phyloP scores from a whole-genome alignment of 345 rosid species.

The Pistacia atlantica region DNA sequence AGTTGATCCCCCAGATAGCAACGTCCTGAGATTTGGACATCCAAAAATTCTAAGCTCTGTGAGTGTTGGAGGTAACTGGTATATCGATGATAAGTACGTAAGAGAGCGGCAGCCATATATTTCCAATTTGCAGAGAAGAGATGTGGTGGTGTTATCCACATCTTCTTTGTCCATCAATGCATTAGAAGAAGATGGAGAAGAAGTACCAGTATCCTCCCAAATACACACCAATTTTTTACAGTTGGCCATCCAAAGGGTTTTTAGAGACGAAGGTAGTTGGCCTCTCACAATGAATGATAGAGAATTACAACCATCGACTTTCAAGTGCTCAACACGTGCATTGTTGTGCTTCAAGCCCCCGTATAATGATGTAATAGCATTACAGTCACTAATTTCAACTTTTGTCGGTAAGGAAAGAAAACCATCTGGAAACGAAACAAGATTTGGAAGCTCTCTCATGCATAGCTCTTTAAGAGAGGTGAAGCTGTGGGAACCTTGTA shows the following conservation, averaged over 20 bases:
- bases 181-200: neutral
- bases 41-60: neutral
- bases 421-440: too few species aligned
- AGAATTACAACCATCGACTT: too few species aligned
- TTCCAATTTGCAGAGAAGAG: neutral
- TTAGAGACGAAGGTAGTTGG: neutral
- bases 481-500: too few species aligned
- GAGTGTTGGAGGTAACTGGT: constrained; percentile 14
- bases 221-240: constrained; percentile 14
- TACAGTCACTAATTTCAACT: too few species aligned
- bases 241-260: neutral
- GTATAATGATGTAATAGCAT: too few species aligned
- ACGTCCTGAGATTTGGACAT: neutral
- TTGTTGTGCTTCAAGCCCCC: too few species aligned
- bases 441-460: too few species aligned
- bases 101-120: constrained; percentile 3
- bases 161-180: neutral
- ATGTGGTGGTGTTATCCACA: neutral
- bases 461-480: too few species aligned
- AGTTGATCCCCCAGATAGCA: neutral
- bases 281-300: too few species aligned
- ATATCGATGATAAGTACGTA: neutral
- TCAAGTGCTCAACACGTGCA: too few species aligned
- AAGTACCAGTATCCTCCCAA: neutral
- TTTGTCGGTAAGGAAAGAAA: too few species aligned